phyloP scores from a whole-genome alignment of 2,329 filamentous ascomycete species.

The Didymella pomorum region DNA sequence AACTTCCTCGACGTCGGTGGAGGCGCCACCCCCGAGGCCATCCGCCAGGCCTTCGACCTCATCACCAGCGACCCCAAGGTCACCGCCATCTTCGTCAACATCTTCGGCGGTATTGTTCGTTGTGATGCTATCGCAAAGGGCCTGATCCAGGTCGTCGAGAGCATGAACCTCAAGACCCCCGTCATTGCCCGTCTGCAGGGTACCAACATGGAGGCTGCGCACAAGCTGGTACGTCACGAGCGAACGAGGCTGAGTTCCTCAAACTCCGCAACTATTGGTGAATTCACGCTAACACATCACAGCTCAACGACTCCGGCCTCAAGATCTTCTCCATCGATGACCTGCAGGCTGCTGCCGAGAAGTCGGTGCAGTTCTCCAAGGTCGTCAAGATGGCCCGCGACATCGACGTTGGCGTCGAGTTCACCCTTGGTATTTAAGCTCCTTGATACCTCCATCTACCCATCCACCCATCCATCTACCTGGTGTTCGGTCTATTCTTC shows the following conservation, averaged over 20 bases:
- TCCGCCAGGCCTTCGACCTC: slow-evolving; percentile 96
- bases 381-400: slow-evolving; percentile 98
- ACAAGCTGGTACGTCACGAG: slow-evolving; percentile 68
- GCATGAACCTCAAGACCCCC: slow-evolving; percentile 94
- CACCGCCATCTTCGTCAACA: slow-evolving; percentile 99
- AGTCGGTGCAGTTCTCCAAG: slow-evolving; percentile 98
- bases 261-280: not conserved
- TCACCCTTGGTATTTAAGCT: slow-evolving; percentile 74
- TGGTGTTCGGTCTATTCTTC: too few relatives aligned
- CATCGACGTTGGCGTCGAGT: slow-evolving; percentile 87
- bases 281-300: slow-evolving; percentile 19
- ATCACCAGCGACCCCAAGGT: slow-evolving; percentile 99
- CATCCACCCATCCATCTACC: too few relatives aligned
- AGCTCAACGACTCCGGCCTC: slow-evolving; percentile 94
- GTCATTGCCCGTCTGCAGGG: slow-evolving; percentile 97
- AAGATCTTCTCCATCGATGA: slow-evolving; percentile 99
- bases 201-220: slow-evolving; percentile 96
- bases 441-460: slow-evolving; percentile 8
- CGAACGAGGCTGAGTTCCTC: not conserved
- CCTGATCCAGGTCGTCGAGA: slow-evolving; percentile 91
- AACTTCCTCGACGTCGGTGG: slow-evolving; percentile 99
- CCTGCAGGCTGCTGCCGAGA: slow-evolving; percentile 95
- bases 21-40: slow-evolving; percentile 94
- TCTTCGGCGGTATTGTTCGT: slow-evolving; percentile 98
- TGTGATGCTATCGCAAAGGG: slow-evolving; percentile 98